Base-by-base conservation (phyloP, 2,329 filamentous ascomycete species). In the Neophaeococcomyces aloes region DNA sequence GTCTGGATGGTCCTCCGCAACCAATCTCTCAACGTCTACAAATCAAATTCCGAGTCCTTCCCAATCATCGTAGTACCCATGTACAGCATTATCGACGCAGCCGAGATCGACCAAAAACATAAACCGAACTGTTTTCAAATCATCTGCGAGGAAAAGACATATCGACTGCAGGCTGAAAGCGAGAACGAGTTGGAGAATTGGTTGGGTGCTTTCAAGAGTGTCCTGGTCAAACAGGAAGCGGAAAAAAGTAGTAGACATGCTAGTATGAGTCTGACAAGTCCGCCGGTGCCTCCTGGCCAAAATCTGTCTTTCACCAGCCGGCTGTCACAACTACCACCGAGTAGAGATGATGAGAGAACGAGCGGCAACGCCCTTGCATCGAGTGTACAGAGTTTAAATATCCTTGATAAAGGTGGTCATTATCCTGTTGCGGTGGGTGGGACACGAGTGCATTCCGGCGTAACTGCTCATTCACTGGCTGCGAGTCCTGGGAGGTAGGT, bases 1-100 rank as follows among this genome's bases (percentile, higher is more conserved):
- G 74, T 87, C 47, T 96, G 91, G 91, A 83, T 83, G 10, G 91
- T 96, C 0, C 73, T 98, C 40, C 83, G 91, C 25, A 82, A 86
- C 1, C 80, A 83, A 40, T 87, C 84, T 50, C 69, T 98, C 25
- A 83, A 86, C 13, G 75, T 96, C 19, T 98, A 98, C 71, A 95
- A 95, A 63, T 83, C 93, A 58, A 85, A 93, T 44, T 69, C 76
- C 51, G 91, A 98, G 65, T 96, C 96, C 62, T 81, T 83, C 10
- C 86, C 88, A 1, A 73, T 83, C 49, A 81, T 87, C 54, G 83
- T 98, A 54, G 69, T 95, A 27, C 78, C 83, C 3, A 77, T 96
- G 55, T 70, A 77, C 7, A 78, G 73, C 43, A 80, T 98, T 42
- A 82, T 96, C 56, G 85, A 93, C 54, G 88, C 86, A 1, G 88